Evolutionary conservation across 2,329 filamentous ascomycete genomes (phyloP), one percentile per base, ranked within the genome.

Genomic region (Didymellaceae sp.): DNA sequence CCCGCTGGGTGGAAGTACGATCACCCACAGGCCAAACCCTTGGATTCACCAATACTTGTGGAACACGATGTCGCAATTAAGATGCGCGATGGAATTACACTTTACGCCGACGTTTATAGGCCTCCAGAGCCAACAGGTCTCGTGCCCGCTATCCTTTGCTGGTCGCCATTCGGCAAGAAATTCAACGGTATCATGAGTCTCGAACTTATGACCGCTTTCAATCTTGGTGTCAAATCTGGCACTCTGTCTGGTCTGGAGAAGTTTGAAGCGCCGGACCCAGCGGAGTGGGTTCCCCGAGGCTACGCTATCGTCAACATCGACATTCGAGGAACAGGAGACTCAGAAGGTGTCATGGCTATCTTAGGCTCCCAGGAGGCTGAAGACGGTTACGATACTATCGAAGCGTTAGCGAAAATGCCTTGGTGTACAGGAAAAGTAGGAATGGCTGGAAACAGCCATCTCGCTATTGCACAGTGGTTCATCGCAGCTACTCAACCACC

Each of bases 311-410:
- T 74, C 17, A 66, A 62, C 24, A 61, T 70, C 6, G 70, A 74
- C 45, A 51, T 62, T 16, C 59, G 68, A n/a, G 69, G 71, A 1
- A 54, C 63, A 4, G 62, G 63, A 3, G 50, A 71, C 35, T 68
- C 62, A 4, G 74, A 77, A 32, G 74, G 75, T 0, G 40, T 34
- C 2, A 58, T 77, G 14, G 57, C 55, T 0, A 61, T 76, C 9
- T 73, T 76, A 21, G 75, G 76, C 6, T 65, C 67, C 0, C 75
- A 77, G 49, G 76, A 78, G n/a, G 75, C 66, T 7, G 70, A 77
- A 39, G 77, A 79, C 50, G 74, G 76, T 6, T 76, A 77, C 45
- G 77, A 80, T 54, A 70, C 75, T 0, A 70, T 80, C 8, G 76
- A 80, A 51, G 65, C 60, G 13, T 58, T 78, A 32, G 76, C 77